Percentiles rank a stretch among this genome's conserved stretches.
These are phyloP conservation scores for Mycocentrospora acerina DNA, from an alignment of 2,329 filamentous ascomycete genomes.

Conservation along the genomic window DNA sequence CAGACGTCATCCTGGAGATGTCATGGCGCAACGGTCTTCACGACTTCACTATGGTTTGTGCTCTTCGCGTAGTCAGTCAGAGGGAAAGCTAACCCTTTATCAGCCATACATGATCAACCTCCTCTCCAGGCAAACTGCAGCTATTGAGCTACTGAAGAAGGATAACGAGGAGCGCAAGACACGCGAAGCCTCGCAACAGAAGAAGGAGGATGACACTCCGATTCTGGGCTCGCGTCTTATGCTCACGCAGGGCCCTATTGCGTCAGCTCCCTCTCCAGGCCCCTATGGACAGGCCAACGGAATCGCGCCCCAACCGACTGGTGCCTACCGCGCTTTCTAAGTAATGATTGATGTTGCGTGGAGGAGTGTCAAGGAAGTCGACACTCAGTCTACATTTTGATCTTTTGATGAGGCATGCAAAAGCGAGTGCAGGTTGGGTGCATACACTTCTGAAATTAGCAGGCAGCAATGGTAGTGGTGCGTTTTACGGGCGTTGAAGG, in stretches of 20 bases:
- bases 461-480: slow-evolving; percentile 24
- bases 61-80: slow-evolving; percentile 4
- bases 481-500: slow-evolving; percentile 35
- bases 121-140: slow-evolving; percentile 83
- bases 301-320: slow-evolving; percentile 85
- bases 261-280: slow-evolving; percentile 60
- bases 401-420: slow-evolving; percentile 25
- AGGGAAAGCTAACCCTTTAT: neutral
- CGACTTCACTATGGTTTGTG: slow-evolving; percentile 84
- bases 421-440: slow-evolving; percentile 18
- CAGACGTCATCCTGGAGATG: slow-evolving; percentile 90
- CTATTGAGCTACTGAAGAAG: slow-evolving; percentile 81
- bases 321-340: slow-evolving; percentile 41
- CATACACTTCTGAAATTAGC: slow-evolving; percentile 17
- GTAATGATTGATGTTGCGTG: slow-evolving; percentile 2
- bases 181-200: slow-evolving; percentile 71
- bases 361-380: slow-evolving; percentile 1
- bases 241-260: slow-evolving; percentile 85
- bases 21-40: slow-evolving; percentile 94
- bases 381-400: slow-evolving; percentile 29
- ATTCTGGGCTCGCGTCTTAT: slow-evolving; percentile 91
- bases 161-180: slow-evolving; percentile 94
- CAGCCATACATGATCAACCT: slow-evolving; percentile 98
- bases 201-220: slow-evolving; percentile 89
- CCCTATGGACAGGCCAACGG: slow-evolving; percentile 82